Conservation (phyloP, 148 eudicot species). For the Vaccinium darrowii region DNA sequence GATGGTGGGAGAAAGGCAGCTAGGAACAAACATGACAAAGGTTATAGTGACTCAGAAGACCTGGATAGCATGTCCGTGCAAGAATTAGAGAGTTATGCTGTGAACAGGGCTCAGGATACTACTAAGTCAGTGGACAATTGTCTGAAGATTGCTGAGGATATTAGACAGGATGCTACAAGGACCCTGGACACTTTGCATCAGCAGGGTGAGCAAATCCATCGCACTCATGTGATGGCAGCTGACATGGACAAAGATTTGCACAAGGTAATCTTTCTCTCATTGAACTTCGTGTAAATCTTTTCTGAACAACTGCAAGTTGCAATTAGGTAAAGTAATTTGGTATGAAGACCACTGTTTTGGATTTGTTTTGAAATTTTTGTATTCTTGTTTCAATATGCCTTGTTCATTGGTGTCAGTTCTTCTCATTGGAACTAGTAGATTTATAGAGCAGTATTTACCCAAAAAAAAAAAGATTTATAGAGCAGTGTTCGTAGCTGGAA, state of each 20-base stretch:
- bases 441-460: too few relatives aligned
- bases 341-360: not conserved
- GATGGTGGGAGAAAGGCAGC: constrained; percentile 26
- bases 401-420: too few relatives aligned
- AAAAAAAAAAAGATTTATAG: too few relatives aligned
- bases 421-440: too few relatives aligned
- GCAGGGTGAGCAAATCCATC: constrained; percentile 86
- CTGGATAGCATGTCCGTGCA: constrained; percentile 75
- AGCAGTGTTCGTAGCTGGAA: not conserved
- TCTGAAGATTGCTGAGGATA: constrained; percentile 77
- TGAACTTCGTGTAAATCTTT: not conserved
- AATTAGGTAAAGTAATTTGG: not conserved
- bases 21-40: constrained; percentile 34
- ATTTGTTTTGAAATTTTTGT: too few relatives aligned
- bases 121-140: constrained; percentile 70
- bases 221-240: constrained; percentile 75
- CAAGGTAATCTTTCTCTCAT: constrained; percentile 42
- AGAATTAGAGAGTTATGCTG: constrained; percentile 79
- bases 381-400: too few relatives aligned
- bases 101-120: constrained; percentile 68
- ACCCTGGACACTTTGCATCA: constrained; percentile 86
- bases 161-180: constrained; percentile 60
- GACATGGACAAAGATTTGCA: constrained; percentile 73
- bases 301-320: not conserved
- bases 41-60: constrained; percentile 40